These are phyloP conservation scores for Fusarium sp. DNA, from an alignment of 2,329 filamentous ascomycete species.

Conservation along the genomic window DNA sequence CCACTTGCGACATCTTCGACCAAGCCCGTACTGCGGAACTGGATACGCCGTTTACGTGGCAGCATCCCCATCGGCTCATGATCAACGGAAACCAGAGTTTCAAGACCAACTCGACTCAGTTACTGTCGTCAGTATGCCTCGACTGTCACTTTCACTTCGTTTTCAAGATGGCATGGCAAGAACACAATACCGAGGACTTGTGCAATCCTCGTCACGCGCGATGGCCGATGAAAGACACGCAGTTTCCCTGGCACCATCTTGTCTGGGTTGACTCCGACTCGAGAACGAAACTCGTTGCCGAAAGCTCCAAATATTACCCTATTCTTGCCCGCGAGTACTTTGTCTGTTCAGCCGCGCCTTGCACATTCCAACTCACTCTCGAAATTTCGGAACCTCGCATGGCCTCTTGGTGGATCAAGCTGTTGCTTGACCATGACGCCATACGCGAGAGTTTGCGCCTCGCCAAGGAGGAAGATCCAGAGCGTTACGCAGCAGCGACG, in stretches of 20 bases:
- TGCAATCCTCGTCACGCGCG: constrained; percentile 53
- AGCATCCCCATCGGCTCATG: constrained; percentile 56
- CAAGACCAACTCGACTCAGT: constrained; percentile 42
- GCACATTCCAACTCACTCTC: constrained; percentile 61
- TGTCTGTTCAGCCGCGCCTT: constrained; percentile 60
- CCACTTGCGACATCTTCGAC: constrained; percentile 56
- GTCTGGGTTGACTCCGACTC: constrained; percentile 54
- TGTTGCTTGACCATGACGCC: constrained; percentile 63
- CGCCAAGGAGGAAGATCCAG: constrained; percentile 63
- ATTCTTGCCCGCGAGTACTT: constrained; percentile 56
- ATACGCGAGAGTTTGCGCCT: constrained; percentile 58
- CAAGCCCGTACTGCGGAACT: constrained; percentile 51
- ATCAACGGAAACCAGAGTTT: constrained; percentile 60
- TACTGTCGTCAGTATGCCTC: constrained; percentile 58
- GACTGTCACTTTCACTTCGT: constrained; percentile 61
- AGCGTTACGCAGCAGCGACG: constrained; percentile 62
- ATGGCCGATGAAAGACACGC: constrained; percentile 55
- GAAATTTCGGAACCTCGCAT: constrained; percentile 68
- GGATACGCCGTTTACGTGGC: constrained; percentile 52
- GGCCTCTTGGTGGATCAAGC: constrained; percentile 57
- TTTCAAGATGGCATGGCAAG: constrained; percentile 56
- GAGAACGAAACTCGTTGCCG: constrained; percentile 42
- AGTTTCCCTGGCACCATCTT: constrained; percentile 59
- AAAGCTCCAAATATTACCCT: constrained; percentile 58
- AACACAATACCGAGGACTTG: constrained; percentile 44